Evolutionary conservation across 2,329 filamentous ascomycete species (phyloP).

Genomic region (Xylaria sp.): DNA sequence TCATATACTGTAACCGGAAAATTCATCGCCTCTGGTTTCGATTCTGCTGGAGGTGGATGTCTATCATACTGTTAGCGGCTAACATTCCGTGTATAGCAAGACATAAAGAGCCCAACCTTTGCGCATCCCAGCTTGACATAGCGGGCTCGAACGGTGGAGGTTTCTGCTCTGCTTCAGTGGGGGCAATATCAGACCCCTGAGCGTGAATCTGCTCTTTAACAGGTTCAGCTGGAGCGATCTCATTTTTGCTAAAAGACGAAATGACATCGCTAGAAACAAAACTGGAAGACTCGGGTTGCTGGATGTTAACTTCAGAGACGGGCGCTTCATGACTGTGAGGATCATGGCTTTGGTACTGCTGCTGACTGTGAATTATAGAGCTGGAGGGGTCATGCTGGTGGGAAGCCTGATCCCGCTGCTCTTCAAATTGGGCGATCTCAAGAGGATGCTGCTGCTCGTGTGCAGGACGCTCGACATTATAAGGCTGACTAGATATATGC

Average conservation of each 20-base stretch:
- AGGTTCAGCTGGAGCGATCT: constrained; percentile 63
- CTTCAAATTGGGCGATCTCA: constrained; percentile 38
- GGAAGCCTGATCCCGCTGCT: constrained; percentile 18
- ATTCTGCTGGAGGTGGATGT: constrained; percentile 71
- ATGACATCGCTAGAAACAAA: constrained; percentile 42
- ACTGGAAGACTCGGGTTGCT: constrained; percentile 40
- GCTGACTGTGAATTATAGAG: constrained; percentile 30
- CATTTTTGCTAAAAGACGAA: constrained; percentile 53
- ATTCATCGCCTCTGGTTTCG: constrained; percentile 85
- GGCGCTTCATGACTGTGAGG: constrained; percentile 32
- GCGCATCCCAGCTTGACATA: constrained; percentile 63
- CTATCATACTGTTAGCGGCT: constrained; percentile 55
- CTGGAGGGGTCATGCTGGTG: constrained; percentile 34
- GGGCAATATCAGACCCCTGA: constrained; percentile 52
- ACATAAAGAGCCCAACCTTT: constrained; percentile 56
- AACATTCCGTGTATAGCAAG: background rate
- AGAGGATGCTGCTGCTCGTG: constrained; percentile 34
- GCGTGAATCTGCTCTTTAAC: constrained; percentile 54
- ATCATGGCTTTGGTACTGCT: constrained; percentile 29
- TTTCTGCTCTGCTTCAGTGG: constrained; percentile 52
- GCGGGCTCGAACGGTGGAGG: constrained; percentile 50
- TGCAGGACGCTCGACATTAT: constrained; percentile 45
- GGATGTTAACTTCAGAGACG: constrained; percentile 42
- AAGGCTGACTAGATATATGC: constrained; percentile 50
- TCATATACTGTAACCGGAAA: constrained; percentile 82